A percentile compares a stretch with the other conserved stretches of the same genome.
phyloP scores from a whole-genome alignment of 495 filamentous ascomycete genomes.

The Sordaria brevicollis region DNA sequence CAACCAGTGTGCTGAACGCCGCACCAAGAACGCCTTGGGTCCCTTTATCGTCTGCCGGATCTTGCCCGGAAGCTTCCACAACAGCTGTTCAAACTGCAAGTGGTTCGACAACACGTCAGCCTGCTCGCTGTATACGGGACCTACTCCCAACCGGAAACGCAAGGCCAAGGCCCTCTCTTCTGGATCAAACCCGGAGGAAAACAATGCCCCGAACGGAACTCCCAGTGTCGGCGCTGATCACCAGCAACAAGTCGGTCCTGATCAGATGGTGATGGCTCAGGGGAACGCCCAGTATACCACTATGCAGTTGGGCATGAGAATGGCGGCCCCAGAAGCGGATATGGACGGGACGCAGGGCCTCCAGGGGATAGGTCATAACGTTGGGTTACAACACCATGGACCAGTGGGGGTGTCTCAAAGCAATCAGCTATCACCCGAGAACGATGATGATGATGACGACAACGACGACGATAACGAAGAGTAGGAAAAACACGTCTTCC shows the following conservation, averaged over 20 bases:
- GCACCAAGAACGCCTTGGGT: conserved; percentile 17
- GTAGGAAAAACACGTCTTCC: not conserved
- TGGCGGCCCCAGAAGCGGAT: not conserved
- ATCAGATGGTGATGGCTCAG: not conserved
- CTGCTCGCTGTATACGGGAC: conserved; percentile 25
- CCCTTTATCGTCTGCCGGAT: conserved; percentile 20
- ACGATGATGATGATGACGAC: not conserved
- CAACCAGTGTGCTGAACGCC: conserved; percentile 16
- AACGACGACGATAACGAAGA: not conserved
- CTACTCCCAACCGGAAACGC: conserved; percentile 24
- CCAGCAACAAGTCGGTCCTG: not conserved
- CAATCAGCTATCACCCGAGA: not conserved
- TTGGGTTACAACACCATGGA: not conserved
- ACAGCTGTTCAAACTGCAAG: conserved; percentile 29
- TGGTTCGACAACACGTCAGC: conserved; percentile 26
- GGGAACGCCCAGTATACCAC: not conserved
- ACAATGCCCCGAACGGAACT: not conserved
- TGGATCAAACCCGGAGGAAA: not conserved
- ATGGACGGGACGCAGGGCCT: not conserved
- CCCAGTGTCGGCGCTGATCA: not conserved
- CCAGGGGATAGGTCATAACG: not conserved
- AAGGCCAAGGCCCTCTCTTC: conserved; percentile 16
- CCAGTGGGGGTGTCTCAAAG: not conserved
- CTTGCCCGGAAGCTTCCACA: conserved; percentile 18
- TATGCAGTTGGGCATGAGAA: not conserved